A percentile compares a stretch with the other conserved stretches of the same genome.
These are phyloP conservation scores for Amanita molliuscula DNA, from an alignment of 768 basidiomycete species.

Conservation along the genomic window DNA sequence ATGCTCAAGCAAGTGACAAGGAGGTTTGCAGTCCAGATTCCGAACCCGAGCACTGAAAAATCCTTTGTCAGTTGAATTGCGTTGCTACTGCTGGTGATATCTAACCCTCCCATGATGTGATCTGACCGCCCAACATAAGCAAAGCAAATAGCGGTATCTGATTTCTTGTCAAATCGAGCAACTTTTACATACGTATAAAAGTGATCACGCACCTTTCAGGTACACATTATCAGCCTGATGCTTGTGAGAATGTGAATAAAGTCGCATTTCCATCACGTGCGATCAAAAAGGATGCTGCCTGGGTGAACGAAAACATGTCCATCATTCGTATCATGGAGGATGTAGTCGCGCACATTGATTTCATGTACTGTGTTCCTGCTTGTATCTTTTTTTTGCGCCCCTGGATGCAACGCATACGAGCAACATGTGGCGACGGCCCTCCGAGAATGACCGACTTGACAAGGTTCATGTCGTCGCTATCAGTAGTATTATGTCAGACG, in stretches of 20 bases:
- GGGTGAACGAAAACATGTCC: slow-evolving; percentile 78
- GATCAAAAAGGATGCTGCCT: slow-evolving; percentile 66
- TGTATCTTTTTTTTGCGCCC: slow-evolving; percentile 76
- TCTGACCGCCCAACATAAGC: slow-evolving; percentile 76
- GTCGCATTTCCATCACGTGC: slow-evolving; percentile 62
- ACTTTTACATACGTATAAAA: neutral
- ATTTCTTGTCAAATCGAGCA: neutral
- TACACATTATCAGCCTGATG: slow-evolving; percentile 77
- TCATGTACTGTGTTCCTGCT: slow-evolving; percentile 78
- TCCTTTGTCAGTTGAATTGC: slow-evolving; percentile 54
- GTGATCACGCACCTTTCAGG: slow-evolving; percentile 45
- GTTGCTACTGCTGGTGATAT: slow-evolving; percentile 42
- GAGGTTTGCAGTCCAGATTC: no score
- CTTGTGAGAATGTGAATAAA: slow-evolving; percentile 81
- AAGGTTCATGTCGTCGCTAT: slow-evolving; percentile 60
- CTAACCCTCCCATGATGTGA: slow-evolving; percentile 71
- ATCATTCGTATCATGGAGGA: slow-evolving; percentile 61
- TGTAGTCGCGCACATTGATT: slow-evolving; percentile 76
- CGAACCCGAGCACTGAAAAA: no score
- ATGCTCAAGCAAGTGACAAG: no score
- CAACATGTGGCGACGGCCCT: slow-evolving; percentile 80
- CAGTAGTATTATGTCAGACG: slow-evolving; percentile 47
- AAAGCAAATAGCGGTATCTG: slow-evolving; percentile 85
- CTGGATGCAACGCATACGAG: slow-evolving; percentile 63
- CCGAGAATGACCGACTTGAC: slow-evolving; percentile 80